Evolutionary conservation across 345 rosid genomes (phyloP), one percentile per base, ranked within the genome.

Genomic region (Excoecaria agallocha): DNA sequence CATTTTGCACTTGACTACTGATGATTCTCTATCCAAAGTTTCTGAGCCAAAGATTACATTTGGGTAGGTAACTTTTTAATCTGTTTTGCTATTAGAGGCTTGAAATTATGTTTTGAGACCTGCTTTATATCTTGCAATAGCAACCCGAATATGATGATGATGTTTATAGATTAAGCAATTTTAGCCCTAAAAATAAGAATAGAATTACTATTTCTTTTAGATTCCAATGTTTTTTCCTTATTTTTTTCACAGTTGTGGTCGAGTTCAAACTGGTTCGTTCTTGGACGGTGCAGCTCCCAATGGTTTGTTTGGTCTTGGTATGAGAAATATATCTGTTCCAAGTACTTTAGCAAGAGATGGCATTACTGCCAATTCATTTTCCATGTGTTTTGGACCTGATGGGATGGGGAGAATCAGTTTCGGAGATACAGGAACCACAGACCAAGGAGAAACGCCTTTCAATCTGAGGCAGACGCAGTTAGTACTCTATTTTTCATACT

Each of bases 231-330:
- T 0, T 51, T 24, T 76, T 17, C 2, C 17, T 54, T 54, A 51
- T 62, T 57, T 8, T 16, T 73, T 54, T 82, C 82, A 80, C 88
- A 96, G 99, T 25, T 96, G 99, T 80, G 99, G 98, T 73, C 82
- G 75, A 81, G 81, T 81, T 76, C 96, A 91, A 82, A 91, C 96
- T 2, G 99, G 99, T 80, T 86, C 90, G 4, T 95, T 95, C 81
- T 78, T 93, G 80, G 74, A 84, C 55, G 91, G 94, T 65, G 99
- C 92, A 19, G 99, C 99, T 74, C 96, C 94, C 35, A 96, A 96
- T 78, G 99, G 99, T 66, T 92, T 96, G 58, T 89, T 93, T 67
- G 99, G 99, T 37, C 98, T 96, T 74, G 99, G 99, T 46, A 85
- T 93, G 86, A 86, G 79, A 67, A 87, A 84, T 65, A 38, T 82